Conservation (phyloP, 345 rosid genomes). For the Dovyalis caffra region DNA sequence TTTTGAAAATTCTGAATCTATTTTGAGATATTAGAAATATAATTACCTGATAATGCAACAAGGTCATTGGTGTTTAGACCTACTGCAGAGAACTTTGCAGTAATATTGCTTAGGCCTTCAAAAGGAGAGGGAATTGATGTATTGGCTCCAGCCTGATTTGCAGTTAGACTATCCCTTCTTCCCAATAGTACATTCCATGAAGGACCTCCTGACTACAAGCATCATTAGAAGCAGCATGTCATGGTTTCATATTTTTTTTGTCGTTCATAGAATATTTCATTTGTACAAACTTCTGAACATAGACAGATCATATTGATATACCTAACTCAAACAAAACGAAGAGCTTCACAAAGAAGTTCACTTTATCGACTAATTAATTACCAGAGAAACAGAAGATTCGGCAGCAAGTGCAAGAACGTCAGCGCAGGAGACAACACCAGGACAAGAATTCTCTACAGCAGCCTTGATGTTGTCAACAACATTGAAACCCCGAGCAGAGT, state of each 20-base stretch:
- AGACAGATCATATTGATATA: too few species aligned
- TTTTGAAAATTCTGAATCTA: neutral
- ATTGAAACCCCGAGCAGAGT: conserved; percentile 58
- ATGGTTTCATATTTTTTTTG: too few species aligned
- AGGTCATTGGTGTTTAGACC: conserved; percentile 67
- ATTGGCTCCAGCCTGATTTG: conserved; percentile 46
- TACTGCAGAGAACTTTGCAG: conserved; percentile 51
- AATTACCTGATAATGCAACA: conserved; percentile 68
- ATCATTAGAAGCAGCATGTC: too few species aligned
- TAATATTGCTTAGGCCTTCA: conserved; percentile 40
- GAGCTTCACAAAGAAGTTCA: too few species aligned
- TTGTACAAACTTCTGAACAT: too few species aligned
- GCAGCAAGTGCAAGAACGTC: conserved; percentile 72
- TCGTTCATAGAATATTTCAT: too few species aligned
- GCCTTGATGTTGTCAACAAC: conserved; percentile 70
- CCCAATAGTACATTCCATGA: conserved; percentile 63
- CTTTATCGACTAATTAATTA: conserved; percentile 7
- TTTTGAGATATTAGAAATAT: neutral
- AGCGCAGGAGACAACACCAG: conserved; percentile 74
- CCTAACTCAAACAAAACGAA: too few species aligned
- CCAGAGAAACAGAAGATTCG: conserved; percentile 59
- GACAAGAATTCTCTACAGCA: conserved; percentile 61
- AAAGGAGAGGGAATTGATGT: conserved; percentile 54
- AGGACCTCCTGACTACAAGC: conserved; percentile 71
- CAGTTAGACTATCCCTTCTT: conserved; percentile 68